phyloP scores from a whole-genome alignment of 169 alveolate genomes.

The Cyclospora cayetanensis region DNA sequence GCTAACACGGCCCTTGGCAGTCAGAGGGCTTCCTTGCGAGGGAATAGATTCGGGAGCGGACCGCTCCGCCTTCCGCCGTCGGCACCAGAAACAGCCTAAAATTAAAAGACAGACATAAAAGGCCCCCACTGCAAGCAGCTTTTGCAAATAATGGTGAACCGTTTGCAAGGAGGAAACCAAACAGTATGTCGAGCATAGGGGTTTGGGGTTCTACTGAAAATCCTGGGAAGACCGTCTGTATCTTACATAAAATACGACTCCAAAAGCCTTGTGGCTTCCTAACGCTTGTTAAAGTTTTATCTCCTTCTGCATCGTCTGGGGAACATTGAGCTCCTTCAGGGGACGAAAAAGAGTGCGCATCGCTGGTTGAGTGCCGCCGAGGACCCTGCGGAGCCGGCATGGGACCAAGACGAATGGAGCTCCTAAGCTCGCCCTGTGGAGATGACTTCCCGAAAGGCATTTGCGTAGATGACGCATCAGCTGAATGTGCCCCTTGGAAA shows the following conservation, averaged over 20 bases:
- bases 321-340: slow-evolving; percentile 11
- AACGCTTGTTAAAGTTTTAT: not conserved
- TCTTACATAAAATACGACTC: not conserved
- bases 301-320: not conserved
- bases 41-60: no score
- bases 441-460: not conserved
- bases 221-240: no score
- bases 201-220: no score
- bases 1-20: not conserved
- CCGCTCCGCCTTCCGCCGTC: not conserved
- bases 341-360: slow-evolving; percentile 4
- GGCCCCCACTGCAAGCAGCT: not conserved
- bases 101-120: not conserved
- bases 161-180: no score
- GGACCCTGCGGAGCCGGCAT: not conserved
- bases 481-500: not conserved
- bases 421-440: not conserved
- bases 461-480: not conserved
- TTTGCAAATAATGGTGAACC: not conserved
- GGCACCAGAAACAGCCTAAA: slow-evolving; percentile 38
- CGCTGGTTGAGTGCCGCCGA: slow-evolving; percentile 6
- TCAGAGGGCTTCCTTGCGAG: not conserved
- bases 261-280: slow-evolving; percentile 14
- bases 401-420: not conserved
- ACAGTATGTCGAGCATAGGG: no score